Percentiles rank a stretch among this genome's conserved stretches.
These are phyloP conservation scores for Diaporthe ampelina DNA, from an alignment of 2,329 filamentous ascomycete species.

Conservation along the genomic window DNA sequence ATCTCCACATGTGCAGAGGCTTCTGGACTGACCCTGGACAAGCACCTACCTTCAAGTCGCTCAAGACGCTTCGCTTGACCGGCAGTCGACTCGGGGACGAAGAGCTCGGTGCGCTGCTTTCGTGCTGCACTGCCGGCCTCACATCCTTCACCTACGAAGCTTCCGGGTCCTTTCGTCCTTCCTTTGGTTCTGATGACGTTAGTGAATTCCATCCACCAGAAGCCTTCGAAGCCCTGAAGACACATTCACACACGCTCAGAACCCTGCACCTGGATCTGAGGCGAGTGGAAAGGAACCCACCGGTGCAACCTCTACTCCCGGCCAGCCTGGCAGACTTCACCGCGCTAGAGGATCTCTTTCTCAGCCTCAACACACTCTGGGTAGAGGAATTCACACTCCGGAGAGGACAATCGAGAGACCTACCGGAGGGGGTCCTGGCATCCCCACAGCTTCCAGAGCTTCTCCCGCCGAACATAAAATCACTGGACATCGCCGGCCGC, in stretches of 20 bases:
- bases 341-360: not conserved
- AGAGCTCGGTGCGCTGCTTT: not conserved
- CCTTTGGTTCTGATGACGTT: too few relatives aligned
- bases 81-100: not conserved
- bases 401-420: too few relatives aligned
- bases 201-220: not conserved
- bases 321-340: not conserved
- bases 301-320: not conserved
- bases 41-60: not conserved
- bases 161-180: not conserved
- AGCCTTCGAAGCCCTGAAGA: not conserved
- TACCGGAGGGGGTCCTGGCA: too few relatives aligned
- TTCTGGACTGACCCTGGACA: not conserved
- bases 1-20: slow-evolving; percentile 8
- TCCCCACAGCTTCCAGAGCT: not conserved
- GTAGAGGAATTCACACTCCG: not conserved
- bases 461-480: not conserved
- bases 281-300: too few relatives aligned
- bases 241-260: not conserved
- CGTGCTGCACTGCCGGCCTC: not conserved
- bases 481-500: not conserved
- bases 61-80: not conserved
- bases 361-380: not conserved
- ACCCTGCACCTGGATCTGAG: slow-evolving; percentile 1
- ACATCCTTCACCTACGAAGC: slow-evolving; percentile 9